Percentiles rank a stretch among this genome's conserved stretches.
Conservation (phyloP, 306 rosid genomes). For the Fagus sylvatica region DNA sequence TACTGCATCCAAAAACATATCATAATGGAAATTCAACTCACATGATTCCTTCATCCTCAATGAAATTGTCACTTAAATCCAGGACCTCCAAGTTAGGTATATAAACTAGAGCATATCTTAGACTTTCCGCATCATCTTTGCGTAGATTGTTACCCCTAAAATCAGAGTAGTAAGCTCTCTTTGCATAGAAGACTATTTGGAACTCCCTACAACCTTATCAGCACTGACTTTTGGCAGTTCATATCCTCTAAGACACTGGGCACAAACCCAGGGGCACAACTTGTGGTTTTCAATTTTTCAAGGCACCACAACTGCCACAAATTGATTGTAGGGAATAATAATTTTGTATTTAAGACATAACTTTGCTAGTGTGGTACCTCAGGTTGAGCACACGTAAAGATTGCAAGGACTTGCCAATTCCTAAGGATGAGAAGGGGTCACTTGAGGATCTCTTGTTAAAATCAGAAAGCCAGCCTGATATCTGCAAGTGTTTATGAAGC, state of each 20-base stretch:
- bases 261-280: neutral
- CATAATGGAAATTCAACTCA: slow-evolving; percentile 31
- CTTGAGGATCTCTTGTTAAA: slow-evolving; percentile 43
- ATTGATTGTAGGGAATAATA: slow-evolving; percentile 7
- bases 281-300: neutral
- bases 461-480: slow-evolving; percentile 83
- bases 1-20: slow-evolving; percentile 16
- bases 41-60: slow-evolving; percentile 87
- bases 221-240: slow-evolving; percentile 18
- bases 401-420: slow-evolving; percentile 63
- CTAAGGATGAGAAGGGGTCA: slow-evolving; percentile 27
- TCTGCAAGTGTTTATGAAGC: slow-evolving; percentile 46
- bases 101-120: slow-evolving; percentile 59
- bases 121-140: slow-evolving; percentile 60
- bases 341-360: slow-evolving; percentile 21
- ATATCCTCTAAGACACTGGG: neutral
- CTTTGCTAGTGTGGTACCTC: slow-evolving; percentile 52
- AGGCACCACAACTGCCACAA: slow-evolving; percentile 14
- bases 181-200: slow-evolving; percentile 9
- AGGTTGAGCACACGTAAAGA: slow-evolving; percentile 68
- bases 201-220: slow-evolving; percentile 1
- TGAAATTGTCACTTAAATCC: slow-evolving; percentile 83
- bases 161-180: slow-evolving; percentile 30
- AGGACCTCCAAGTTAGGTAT: slow-evolving; percentile 80
- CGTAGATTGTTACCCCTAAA: slow-evolving; percentile 67